A percentile compares a stretch with the other conserved stretches of the same genome.
phyloP scores from a whole-genome alignment of 148 eudicot genomes.

The Simmondsia chinensis region DNA sequence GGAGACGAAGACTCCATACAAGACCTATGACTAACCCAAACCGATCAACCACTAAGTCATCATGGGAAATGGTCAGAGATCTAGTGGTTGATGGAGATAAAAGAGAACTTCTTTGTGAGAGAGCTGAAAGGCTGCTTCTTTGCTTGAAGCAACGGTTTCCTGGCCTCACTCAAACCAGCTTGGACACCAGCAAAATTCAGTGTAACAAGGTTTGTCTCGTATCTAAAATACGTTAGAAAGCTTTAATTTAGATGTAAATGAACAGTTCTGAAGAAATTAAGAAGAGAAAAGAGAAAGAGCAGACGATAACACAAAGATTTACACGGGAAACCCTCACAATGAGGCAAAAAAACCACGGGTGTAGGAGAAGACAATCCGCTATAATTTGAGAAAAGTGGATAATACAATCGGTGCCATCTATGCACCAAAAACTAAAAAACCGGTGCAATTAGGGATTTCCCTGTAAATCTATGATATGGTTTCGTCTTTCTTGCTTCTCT shows the following conservation, averaged over 20 bases:
- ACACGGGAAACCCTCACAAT: too few relatives aligned
- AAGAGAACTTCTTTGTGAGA: slow-evolving; percentile 50
- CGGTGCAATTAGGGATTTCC: too few relatives aligned
- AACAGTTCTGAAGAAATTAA: too few relatives aligned
- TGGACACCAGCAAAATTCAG: slow-evolving; percentile 71
- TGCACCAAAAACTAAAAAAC: too few relatives aligned
- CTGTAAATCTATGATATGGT: not conserved
- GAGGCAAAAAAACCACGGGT: too few relatives aligned
- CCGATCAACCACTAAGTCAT: slow-evolving; percentile 46
- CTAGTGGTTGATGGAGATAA: slow-evolving; percentile 69
- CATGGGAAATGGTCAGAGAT: slow-evolving; percentile 76
- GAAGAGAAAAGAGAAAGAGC: too few relatives aligned
- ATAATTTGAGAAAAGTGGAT: too few relatives aligned
- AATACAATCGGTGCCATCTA: too few relatives aligned
- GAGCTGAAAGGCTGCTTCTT: slow-evolving; percentile 69
- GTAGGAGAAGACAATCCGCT: too few relatives aligned
- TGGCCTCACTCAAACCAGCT: slow-evolving; percentile 62
- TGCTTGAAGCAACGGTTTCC: slow-evolving; percentile 78
- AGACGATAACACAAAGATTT: too few relatives aligned
- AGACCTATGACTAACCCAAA: slow-evolving; percentile 30
- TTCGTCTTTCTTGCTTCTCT: not conserved
- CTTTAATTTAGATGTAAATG: too few relatives aligned
- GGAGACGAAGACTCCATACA: slow-evolving; percentile 45
- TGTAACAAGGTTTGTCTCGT: slow-evolving; percentile 55
- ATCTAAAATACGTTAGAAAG: too few relatives aligned